Base-by-base conservation (phyloP, 371 early-diverging fungal species). In the Mycotypha africana region DNA sequence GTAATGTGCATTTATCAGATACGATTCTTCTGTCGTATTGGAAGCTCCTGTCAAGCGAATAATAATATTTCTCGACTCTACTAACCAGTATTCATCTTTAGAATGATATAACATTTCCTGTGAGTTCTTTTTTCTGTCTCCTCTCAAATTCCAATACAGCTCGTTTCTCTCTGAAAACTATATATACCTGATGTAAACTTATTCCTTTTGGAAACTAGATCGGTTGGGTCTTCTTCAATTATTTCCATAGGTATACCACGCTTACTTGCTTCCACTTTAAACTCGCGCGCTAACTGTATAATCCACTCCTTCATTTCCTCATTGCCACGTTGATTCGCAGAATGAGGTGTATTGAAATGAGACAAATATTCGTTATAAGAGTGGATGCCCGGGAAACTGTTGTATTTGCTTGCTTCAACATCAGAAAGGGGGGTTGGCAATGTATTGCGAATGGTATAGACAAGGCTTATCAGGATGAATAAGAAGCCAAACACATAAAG, bases 321-420 rank as follows among this genome's bases (percentile, higher is more conserved):
- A 26, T 66, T 70, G 7, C 60, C 76, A n/a, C 59, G 70, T 15
- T 71, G 69, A 34, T 78, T 82, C 16, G 71, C 67, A 6, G 79
- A 67, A 35, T 79, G 79, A 4, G 82, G 82, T n/a, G 46, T 53
- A 37, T 63, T 73, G 31, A 78, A 74, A 19, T 63, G 56, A 34
- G 61, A 61, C 22, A 82, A 48, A 34, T 82, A 78, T 17, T 52
- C 58, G 22, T 78, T 61, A 48, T 70, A 79, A 5, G 77, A 76
- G 48, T 73, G 73, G 21, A 75, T 52, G 4, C 76, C 76, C 16
- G 79, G 49, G 42, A 78, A 78, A 11, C 47, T 68, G 43, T 38
- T 15, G 12, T 60, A 45, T 21, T 54, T 44, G 5, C 30, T 34
- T 8, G 78, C 74, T 23, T 75, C 65, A 0, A 49, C 48, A 19